Evolutionary conservation across 75 land plant genomes (phyloP).

Genomic region (Sequoia sempervirens): DNA sequence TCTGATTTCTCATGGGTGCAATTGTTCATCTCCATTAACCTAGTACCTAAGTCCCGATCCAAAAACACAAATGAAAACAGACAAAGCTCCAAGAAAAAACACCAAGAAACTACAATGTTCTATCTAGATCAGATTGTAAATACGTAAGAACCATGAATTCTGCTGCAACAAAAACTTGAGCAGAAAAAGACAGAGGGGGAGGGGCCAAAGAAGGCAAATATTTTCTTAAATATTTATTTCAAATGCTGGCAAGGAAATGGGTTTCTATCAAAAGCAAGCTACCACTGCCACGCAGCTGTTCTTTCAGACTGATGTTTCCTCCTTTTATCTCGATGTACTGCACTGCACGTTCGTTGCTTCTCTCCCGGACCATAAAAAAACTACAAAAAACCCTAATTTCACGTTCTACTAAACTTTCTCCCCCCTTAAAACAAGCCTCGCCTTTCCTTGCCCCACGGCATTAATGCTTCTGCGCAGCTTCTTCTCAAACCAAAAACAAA

Average conservation of each 20-base stretch:
- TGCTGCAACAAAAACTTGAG: not conserved
- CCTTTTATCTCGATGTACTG: not conserved
- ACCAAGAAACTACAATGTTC: not conserved
- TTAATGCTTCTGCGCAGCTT: not conserved
- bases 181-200: not conserved
- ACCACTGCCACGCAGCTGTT: not conserved
- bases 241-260: not conserved
- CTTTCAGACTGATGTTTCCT: not conserved
- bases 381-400: not conserved
- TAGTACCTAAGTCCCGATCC: not conserved
- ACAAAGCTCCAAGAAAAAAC: not conserved
- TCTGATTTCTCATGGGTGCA: slow-evolving; percentile 6
- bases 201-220: not conserved
- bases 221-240: not conserved
- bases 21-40: not conserved
- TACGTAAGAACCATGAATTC: not conserved
- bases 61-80: not conserved
- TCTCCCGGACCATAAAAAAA: not conserved
- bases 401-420: not conserved
- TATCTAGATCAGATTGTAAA: not conserved
- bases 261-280: not conserved
- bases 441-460: not conserved
- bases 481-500: not conserved
- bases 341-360: not conserved
- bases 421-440: not conserved